These are phyloP conservation scores for Purpureocillium lavendulum DNA, from an alignment of 2,329 filamentous ascomycete species.

Conservation along the genomic window DNA sequence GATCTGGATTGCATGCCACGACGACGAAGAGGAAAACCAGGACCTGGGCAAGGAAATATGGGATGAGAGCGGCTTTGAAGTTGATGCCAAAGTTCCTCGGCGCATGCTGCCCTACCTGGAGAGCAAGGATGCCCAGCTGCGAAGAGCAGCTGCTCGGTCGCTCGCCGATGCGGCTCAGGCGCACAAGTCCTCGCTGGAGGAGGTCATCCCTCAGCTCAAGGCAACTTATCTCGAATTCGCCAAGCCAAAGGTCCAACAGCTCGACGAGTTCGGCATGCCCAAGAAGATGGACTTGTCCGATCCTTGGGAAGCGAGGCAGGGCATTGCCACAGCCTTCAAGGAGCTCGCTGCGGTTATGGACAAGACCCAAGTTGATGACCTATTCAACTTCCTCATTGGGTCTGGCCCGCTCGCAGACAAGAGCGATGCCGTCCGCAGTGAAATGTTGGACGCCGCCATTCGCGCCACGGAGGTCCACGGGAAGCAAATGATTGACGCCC, in stretches of 20 bases:
- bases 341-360: slow-evolving; percentile 67
- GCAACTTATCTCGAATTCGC: slow-evolving; percentile 68
- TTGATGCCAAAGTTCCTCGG: slow-evolving; percentile 55
- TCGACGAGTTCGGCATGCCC: slow-evolving; percentile 92
- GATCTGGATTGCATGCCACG: slow-evolving; percentile 89
- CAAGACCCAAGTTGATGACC: slow-evolving; percentile 60
- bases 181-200: slow-evolving; percentile 50
- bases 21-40: slow-evolving; percentile 79
- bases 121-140: slow-evolving; percentile 70
- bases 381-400: slow-evolving; percentile 80
- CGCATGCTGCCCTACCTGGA: slow-evolving; percentile 72
- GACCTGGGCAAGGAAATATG: slow-evolving; percentile 82
- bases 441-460: slow-evolving; percentile 89
- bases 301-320: slow-evolving; percentile 85
- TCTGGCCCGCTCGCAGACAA: slow-evolving; percentile 80
- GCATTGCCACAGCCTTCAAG: slow-evolving; percentile 79
- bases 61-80: slow-evolving; percentile 80
- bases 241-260: slow-evolving; percentile 73
- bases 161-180: slow-evolving; percentile 64
- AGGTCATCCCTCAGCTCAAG: slow-evolving; percentile 58
- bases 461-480: slow-evolving; percentile 74
- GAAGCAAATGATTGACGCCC: slow-evolving; percentile 70
- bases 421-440: slow-evolving; percentile 66
- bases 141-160: slow-evolving; percentile 74
- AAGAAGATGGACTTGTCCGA: slow-evolving; percentile 81